Conservation (phyloP, 768 basidiomycete genomes). For the Suillus variegatus region DNA sequence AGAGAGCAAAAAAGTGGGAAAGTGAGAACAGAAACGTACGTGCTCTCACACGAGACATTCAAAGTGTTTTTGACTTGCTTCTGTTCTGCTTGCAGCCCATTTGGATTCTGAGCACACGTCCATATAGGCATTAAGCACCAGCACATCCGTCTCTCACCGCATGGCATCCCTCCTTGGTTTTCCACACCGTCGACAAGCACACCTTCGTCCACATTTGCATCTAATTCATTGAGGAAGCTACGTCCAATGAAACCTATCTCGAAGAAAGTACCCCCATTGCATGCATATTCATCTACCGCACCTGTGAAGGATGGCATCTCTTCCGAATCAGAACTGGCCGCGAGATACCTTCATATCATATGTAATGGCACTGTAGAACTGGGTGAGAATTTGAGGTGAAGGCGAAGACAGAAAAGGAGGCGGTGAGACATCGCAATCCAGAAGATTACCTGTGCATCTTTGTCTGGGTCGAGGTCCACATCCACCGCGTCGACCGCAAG, state of each 20-base stretch:
- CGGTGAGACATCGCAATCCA: neutral
- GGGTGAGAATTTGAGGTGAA: constrained; percentile 25
- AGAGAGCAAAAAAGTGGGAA: neutral
- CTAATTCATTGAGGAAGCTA: neutral
- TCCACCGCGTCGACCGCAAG: no score
- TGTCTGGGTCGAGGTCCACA: neutral
- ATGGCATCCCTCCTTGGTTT: neutral
- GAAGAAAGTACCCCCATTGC: neutral
- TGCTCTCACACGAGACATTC: no score
- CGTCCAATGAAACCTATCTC: neutral
- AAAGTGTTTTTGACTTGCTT: neutral
- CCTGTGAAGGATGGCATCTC: neutral
- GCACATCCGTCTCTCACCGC: neutral
- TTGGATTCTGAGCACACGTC: neutral
- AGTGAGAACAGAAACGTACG: neutral
- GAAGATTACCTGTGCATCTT: neutral
- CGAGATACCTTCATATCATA: constrained; percentile 13
- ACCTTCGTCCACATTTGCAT: neutral
- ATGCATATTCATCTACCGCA: neutral
- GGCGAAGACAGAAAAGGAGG: constrained; percentile 14
- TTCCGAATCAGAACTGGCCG: neutral
- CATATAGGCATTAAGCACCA: neutral
- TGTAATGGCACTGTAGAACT: constrained; percentile 21
- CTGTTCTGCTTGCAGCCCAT: neutral
- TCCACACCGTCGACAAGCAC: no score